phyloP scores from a whole-genome alignment of 305 asterid species.

The Nicotiana rustica region DNA sequence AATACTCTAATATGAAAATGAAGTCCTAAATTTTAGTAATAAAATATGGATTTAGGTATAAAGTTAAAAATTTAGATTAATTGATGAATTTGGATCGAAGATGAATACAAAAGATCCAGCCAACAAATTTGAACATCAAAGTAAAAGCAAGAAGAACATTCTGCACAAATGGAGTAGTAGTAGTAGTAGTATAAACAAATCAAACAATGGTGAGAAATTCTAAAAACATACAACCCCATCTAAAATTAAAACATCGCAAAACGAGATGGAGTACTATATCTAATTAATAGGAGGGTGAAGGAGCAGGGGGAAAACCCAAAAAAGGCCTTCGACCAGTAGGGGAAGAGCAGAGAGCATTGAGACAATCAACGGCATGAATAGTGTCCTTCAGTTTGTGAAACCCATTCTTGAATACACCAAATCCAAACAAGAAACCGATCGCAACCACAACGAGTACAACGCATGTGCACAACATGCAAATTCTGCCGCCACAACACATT shows the following conservation, averaged over 20 bases:
- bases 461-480: constrained; percentile 66
- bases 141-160: background rate
- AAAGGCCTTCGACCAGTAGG: constrained; percentile 54
- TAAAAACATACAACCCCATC: background rate
- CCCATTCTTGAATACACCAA: constrained; percentile 72
- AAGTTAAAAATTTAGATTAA: too few relatives aligned
- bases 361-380: constrained; percentile 43
- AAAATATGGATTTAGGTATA: too few relatives aligned
- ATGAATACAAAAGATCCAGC: background rate
- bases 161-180: background rate
- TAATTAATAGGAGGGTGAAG: constrained; percentile 49
- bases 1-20: too few relatives aligned
- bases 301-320: constrained; percentile 44
- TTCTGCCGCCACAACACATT: constrained; percentile 53
- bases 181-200: background rate
- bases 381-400: constrained; percentile 64
- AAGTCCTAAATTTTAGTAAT: too few relatives aligned
- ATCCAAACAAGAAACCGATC: constrained; percentile 69
- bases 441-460: constrained; percentile 56
- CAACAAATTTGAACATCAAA: constrained; percentile 23
- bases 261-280: background rate
- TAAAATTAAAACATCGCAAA: too few relatives aligned
- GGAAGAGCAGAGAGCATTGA: constrained; percentile 34
- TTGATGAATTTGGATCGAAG: too few relatives aligned
- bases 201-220: too few relatives aligned